phyloP scores from a whole-genome alignment of 2,329 filamentous ascomycete species.

The Fusarium nodosum region DNA sequence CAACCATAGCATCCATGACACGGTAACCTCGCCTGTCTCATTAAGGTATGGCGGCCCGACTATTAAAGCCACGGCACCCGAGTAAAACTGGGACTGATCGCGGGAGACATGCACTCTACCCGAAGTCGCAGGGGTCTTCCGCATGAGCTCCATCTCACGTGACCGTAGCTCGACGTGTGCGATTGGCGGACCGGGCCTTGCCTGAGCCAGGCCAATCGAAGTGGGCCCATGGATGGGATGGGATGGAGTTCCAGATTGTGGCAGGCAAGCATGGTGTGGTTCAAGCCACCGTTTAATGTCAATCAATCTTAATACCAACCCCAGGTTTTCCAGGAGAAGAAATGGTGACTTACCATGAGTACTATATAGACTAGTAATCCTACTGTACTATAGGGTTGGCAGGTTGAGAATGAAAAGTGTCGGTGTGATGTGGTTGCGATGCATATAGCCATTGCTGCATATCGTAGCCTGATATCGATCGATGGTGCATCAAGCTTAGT shows the following conservation, averaged over 20 bases:
- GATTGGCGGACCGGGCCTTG: slow-evolving; percentile 58
- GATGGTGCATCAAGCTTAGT: background rate
- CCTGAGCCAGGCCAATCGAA: slow-evolving; percentile 48
- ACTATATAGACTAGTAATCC: background rate
- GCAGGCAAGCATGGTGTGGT: slow-evolving; percentile 39
- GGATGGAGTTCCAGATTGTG: slow-evolving; percentile 29
- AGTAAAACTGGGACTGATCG: slow-evolving; percentile 50
- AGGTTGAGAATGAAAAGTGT: slow-evolving; percentile 26
- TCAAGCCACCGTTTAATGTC: slow-evolving; percentile 26
- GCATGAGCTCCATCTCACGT: slow-evolving; percentile 56
- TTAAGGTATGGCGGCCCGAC: slow-evolving; percentile 45
- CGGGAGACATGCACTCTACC: slow-evolving; percentile 54
- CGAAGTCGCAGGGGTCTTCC: slow-evolving; percentile 51
- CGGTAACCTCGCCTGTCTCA: slow-evolving; percentile 40
- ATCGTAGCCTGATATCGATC: slow-evolving; percentile 4
- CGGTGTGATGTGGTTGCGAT: slow-evolving; percentile 40
- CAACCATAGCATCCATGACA: slow-evolving; percentile 28
- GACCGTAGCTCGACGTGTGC: slow-evolving; percentile 53
- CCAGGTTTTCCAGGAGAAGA: slow-evolving; percentile 35
- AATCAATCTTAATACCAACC: slow-evolving; percentile 44
- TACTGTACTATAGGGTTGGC: background rate
- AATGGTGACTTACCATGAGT: background rate
- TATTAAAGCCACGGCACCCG: slow-evolving; percentile 40
- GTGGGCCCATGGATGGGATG: slow-evolving; percentile 21
- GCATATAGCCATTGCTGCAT: slow-evolving; percentile 16